Base-by-base conservation (phyloP, 768 basidiomycete species). In the Chiua virens region DNA sequence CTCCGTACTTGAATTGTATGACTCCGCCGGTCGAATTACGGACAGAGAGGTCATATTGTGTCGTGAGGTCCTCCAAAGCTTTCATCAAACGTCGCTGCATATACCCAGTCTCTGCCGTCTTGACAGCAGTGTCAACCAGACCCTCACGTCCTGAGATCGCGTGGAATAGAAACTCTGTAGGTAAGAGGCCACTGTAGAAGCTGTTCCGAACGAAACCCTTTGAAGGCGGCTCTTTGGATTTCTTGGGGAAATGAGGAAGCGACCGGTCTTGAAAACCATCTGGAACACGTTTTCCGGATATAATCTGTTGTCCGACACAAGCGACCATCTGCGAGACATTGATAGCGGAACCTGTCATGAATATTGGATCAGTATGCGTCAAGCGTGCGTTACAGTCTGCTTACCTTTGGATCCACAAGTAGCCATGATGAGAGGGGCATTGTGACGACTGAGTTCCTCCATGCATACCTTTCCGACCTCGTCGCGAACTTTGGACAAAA, bases 261-360 rank as follows among this genome's bases (percentile, higher is more conserved):
- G 97, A 96, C 32, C 97, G 89, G 71, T 99, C 97, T 71, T 98
- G 96, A 75, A 99, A 99, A 27, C 96, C 97, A 77, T 98, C 88
- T 0, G 94, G 95, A 7, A 99, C 94, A 81, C 97, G 97, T 73
- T 92, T 88, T 8, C 97, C 97, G 18, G 93, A 85, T 55, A 99
- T 98, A 69, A 98, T 98, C 67, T 99, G 97, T 65, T 99, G 97
- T 6, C 97, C 97, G 59, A 99, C 97, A 82, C 96, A 98, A 64
- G 96, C 97, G 47, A 98, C 96, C 97, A 99, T 99, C 73, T 99
- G 97, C 21, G 93, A 96, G 49, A 99, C 97, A 71, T 99, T 99
- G 73, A 99, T 96, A 55, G 93, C 91, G 63, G 97, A 98, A 69
- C 97, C 96, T 89, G 54, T n/a, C 37, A n/a, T 28, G 9, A 39